These are phyloP conservation scores for Jamesozyma lodderae DNA, from an alignment of 805 yeast species.

Conservation along the genomic window DNA sequence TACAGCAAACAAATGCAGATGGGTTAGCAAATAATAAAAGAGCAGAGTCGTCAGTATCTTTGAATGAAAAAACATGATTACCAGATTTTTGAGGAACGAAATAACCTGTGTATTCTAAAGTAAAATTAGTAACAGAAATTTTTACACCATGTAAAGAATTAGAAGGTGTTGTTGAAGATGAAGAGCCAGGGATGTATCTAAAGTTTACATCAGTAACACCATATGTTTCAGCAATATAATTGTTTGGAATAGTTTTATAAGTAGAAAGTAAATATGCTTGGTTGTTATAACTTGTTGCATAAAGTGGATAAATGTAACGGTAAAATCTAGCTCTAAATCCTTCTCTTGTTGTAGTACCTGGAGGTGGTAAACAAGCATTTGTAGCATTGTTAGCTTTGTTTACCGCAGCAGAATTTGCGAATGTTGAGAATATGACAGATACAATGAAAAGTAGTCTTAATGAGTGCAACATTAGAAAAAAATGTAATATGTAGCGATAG, in stretches of 20 bases:
- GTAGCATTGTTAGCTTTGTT: too few species aligned
- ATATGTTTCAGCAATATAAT: not conserved
- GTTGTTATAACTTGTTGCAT: not conserved
- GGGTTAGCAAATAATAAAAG: constrained; percentile 25
- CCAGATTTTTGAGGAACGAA: constrained; percentile 27
- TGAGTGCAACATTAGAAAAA: too few species aligned
- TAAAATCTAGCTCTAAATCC: not conserved
- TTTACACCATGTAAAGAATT: constrained; percentile 6
- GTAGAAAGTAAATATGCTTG: not conserved
- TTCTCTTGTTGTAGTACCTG: not conserved
- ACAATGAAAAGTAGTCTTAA: too few species aligned
- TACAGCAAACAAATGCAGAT: constrained; percentile 30
- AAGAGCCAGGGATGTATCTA: not conserved
- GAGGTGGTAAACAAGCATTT: not conserved
- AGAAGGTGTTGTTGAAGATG: not conserved
- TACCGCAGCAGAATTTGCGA: not conserved
- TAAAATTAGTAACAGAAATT: constrained; percentile 13
- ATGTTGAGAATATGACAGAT: too few species aligned
- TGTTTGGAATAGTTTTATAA: not conserved
- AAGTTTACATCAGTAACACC: not conserved
- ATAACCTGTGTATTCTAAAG: constrained; percentile 25
- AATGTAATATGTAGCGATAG: too few species aligned
- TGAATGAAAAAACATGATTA: constrained; percentile 20
- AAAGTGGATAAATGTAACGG: not conserved
- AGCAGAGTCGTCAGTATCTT: constrained; percentile 27